Percentiles rank a stretch among this genome's conserved stretches.
Conservation (phyloP, 495 filamentous ascomycete species). For the Aspergillus kassunensis region DNA sequence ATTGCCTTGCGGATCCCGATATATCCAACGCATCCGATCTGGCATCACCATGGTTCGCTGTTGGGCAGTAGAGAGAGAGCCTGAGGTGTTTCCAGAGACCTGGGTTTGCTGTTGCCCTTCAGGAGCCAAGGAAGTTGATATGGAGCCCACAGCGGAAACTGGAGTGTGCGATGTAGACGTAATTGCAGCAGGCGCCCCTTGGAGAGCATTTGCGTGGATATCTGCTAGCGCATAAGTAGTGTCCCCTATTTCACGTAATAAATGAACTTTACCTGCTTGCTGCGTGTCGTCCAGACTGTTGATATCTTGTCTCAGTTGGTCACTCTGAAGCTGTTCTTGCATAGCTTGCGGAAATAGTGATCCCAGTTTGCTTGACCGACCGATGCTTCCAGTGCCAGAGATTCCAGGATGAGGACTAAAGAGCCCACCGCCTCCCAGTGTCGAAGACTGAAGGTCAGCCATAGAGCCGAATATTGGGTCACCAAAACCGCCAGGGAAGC, state of each 20-base stretch:
- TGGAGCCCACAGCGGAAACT: constrained; percentile 41
- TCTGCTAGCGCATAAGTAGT: constrained; percentile 17
- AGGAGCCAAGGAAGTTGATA: constrained; percentile 31
- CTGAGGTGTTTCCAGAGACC: constrained; percentile 30
- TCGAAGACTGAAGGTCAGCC: constrained; percentile 69
- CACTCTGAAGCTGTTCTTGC: constrained; percentile 77
- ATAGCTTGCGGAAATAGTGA: constrained; percentile 83
- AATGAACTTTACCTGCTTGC: constrained; percentile 18
- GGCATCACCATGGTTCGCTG: constrained; percentile 98
- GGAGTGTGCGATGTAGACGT: constrained; percentile 40
- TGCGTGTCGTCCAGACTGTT: constrained; percentile 47
- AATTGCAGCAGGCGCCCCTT: constrained; percentile 26
- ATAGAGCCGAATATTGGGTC: constrained; percentile 66
- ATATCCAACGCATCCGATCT: constrained; percentile 97
- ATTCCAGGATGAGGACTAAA: constrained; percentile 49
- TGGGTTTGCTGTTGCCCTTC: constrained; percentile 28
- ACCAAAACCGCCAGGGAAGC: constrained; percentile 64
- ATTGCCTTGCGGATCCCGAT: constrained; percentile 87
- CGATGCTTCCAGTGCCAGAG: constrained; percentile 49
- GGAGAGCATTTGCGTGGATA: constrained; percentile 23
- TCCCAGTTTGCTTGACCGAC: constrained; percentile 76
- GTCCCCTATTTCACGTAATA: too few relatives aligned
- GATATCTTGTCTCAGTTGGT: constrained; percentile 48
- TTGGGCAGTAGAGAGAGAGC: constrained; percentile 64
- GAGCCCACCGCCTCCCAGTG: constrained; percentile 52